Base-by-base conservation (phyloP, 176 grass and related monocot species). In the Secale cereale region DNA sequence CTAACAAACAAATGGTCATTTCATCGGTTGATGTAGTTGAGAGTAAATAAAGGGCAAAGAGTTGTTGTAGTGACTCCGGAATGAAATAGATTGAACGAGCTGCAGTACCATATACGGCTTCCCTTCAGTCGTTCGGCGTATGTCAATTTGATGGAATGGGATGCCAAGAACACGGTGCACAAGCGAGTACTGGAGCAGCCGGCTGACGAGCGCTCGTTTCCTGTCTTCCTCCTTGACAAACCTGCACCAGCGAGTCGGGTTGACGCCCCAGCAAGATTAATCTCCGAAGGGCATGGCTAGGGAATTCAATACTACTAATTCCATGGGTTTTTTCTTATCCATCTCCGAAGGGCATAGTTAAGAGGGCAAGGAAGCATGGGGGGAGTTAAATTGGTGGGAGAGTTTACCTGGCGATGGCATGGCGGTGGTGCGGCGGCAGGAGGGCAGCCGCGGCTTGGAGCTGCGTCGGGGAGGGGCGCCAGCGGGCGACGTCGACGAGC, bases 151-250 rank as follows among this genome's bases (percentile, higher is more conserved):
- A 22, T 84, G 85, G 23, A 89, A 81, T 0, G 96, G 87, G 20
- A 92, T 82, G 70, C 70, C 68, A 10, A 98, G 80, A 61, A 85
- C 85, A 32, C 85, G 80, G 78, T 76, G 88, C 59, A 92, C 87
- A 29, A 98, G 85, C 1, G 82, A 77, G 78, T 90, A 94, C 73
- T 95, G 91, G 36, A 98, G 88, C 59, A 98, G 81, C n/a, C 89
- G 80, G 10, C 93, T 95, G 69, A 98, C 46, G 70, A 98, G 83
- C 10, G 93, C 91, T 32, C 89, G 89, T 66, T 98, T 98, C 81
- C 85, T 92, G 78, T 98, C 95, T 3, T 93, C 91, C 23, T 91
- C 79, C 45, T 48, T 92, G 17, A 87, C 76, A 28, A 95, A 94
- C 75, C 96, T 98, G 86, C 88, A 46, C 23, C 25, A 8, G 76